Conservation (phyloP, 2,329 filamentous ascomycete species). For the Chaetomium olivaceum region DNA sequence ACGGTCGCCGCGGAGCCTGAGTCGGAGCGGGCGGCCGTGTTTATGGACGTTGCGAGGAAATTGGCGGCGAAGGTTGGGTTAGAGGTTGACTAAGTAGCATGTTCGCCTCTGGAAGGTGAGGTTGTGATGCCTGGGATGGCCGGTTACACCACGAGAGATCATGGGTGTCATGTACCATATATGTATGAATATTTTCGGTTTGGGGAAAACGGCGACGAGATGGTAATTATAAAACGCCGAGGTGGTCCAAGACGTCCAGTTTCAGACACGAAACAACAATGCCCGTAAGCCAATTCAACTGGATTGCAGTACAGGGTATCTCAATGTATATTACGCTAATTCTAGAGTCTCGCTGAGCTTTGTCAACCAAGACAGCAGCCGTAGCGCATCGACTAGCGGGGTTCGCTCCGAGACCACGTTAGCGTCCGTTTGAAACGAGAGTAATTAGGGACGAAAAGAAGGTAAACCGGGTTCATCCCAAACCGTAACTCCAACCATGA, state of each 20-base stretch:
- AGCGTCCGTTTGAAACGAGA: constrained; percentile 44
- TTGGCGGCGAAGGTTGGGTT: constrained; percentile 51
- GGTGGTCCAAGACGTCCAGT: background rate
- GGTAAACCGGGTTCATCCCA: constrained; percentile 35
- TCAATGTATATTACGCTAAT: constrained; percentile 5
- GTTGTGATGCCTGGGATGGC: background rate
- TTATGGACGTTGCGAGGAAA: constrained; percentile 66
- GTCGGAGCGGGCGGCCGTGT: constrained; percentile 70
- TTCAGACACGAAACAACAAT: background rate
- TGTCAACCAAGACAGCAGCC: background rate
- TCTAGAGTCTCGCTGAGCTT: background rate
- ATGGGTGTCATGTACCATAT: background rate
- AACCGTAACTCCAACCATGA: constrained; percentile 21
- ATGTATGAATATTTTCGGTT: background rate
- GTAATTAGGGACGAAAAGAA: constrained; percentile 40
- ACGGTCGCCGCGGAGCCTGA: constrained; percentile 85
- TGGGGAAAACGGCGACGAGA: background rate
- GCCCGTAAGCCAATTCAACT: background rate
- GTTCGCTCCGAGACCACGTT: constrained; percentile 35
- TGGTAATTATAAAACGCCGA: background rate
- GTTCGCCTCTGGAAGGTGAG: background rate
- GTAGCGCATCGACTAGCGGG: constrained; percentile 2
- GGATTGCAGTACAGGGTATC: constrained; percentile 15
- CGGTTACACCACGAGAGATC: background rate
- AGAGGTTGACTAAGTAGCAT: constrained; percentile 16